Evolutionary conservation across 2,329 filamentous ascomycete species (phyloP).

Genomic region (Diaporthe helianthi): DNA sequence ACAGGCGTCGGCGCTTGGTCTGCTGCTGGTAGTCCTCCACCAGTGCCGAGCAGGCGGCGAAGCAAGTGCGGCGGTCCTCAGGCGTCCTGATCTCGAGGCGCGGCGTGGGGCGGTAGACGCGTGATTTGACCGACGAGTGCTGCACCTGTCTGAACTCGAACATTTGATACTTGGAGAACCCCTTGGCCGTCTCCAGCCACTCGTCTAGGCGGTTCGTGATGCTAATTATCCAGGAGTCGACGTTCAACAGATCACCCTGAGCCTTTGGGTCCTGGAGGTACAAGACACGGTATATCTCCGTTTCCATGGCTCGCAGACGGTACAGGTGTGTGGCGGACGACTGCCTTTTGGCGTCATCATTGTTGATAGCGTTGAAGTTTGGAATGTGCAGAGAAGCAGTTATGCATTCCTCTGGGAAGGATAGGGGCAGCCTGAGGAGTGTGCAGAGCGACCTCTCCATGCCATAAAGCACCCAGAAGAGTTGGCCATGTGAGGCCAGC

Average conservation of each 20-base stretch:
- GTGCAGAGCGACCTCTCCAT: conserved; percentile 28
- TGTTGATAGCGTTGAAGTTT: conserved; percentile 1
- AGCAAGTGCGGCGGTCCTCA: conserved; percentile 15
- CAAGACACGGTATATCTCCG: conserved; percentile 22
- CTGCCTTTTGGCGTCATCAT: conserved; percentile 17
- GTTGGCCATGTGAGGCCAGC: conserved; percentile 1
- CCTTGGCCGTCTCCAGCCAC: conserved; percentile 17
- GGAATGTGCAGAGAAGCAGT: conserved; percentile 16
- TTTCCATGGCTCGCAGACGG: conserved; percentile 24
- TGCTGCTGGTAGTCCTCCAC: conserved; percentile 26
- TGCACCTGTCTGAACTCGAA: conserved; percentile 29
- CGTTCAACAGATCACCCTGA: not conserved
- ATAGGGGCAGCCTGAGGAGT: conserved; percentile 17
- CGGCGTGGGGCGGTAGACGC: conserved; percentile 24
- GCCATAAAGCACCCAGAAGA: conserved; percentile 25
- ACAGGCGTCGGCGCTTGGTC: conserved; percentile 15
- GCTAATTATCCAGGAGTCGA: conserved; percentile 34
- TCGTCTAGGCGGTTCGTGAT: conserved; percentile 42
- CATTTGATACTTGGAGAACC: conserved; percentile 26
- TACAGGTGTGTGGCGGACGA: conserved; percentile 26
- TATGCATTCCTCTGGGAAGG: conserved; percentile 16
- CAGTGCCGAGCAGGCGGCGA: conserved; percentile 14
- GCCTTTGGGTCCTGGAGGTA: conserved; percentile 22
- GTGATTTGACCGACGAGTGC: conserved; percentile 19
- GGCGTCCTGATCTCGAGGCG: conserved; percentile 27